phyloP scores from a whole-genome alignment of 1,284 basidiomycete genomes.

The Coniferiporia sulphurascens region DNA sequence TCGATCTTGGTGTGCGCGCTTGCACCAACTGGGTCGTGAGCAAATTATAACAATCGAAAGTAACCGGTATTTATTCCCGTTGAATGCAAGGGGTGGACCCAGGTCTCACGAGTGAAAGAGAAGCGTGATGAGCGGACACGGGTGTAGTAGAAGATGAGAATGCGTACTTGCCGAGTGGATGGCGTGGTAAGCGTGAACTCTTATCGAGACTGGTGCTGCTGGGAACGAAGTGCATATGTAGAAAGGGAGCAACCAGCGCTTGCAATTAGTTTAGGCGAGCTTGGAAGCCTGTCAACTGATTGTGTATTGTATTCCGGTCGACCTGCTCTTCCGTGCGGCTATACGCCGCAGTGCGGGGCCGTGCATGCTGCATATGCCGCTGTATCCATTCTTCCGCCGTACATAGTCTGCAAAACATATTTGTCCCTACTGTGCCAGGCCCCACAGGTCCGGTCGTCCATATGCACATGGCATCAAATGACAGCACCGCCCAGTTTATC shows the following conservation, averaged over 20 bases:
- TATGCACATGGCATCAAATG: too few species aligned
- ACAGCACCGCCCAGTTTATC: too few species aligned
- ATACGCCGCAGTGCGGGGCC: neutral
- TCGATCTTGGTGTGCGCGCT: neutral
- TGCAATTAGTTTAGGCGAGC: neutral
- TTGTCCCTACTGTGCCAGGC: too few species aligned
- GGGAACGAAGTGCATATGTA: neutral
- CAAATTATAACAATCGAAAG: constrained; percentile 4
- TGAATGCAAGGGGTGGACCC: constrained; percentile 9
- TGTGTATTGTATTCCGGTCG: neutral
- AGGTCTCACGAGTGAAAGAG: constrained; percentile 14
- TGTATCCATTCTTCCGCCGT: too few species aligned
- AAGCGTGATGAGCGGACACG: neutral
- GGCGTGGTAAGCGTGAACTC: neutral
- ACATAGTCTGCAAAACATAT: too few species aligned
- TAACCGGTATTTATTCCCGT: constrained; percentile 8
- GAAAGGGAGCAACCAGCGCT: neutral
- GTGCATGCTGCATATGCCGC: neutral
- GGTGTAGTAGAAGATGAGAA: constrained; percentile 2
- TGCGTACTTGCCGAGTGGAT: neutral
- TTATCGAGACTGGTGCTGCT: neutral
- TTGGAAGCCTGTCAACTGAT: neutral
- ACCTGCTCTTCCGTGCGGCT: neutral
- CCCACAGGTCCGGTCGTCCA: too few species aligned
- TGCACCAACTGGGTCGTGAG: neutral